phyloP scores from a whole-genome alignment of 2,329 filamentous ascomycete species.

The Cladophialophora immunda region DNA sequence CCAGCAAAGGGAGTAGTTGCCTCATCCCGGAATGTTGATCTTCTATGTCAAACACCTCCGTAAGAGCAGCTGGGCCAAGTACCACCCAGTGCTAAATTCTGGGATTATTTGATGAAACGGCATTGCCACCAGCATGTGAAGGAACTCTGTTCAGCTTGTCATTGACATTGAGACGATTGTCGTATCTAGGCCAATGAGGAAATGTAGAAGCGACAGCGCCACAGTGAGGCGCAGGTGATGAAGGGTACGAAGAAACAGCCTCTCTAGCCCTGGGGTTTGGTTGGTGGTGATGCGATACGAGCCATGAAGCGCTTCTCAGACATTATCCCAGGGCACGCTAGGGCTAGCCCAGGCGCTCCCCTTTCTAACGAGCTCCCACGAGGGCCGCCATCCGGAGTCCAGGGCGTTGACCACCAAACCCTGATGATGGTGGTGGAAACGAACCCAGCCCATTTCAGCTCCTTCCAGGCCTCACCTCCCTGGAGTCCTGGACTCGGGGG shows the following conservation, averaged over 20 bases:
- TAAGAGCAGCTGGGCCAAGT: not conserved
- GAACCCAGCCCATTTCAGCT: slow-evolving; percentile 20
- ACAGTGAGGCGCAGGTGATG: slow-evolving; percentile 27
- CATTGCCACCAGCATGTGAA: slow-evolving; percentile 8
- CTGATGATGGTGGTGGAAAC: slow-evolving; percentile 14
- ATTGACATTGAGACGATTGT: not conserved
- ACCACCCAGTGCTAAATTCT: not conserved
- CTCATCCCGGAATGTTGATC: not conserved
- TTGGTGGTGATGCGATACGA: slow-evolving; percentile 18
- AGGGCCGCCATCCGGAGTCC: slow-evolving; percentile 10
- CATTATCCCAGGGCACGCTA: not conserved
- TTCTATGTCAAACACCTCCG: not conserved
- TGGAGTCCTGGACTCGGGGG: not conserved
- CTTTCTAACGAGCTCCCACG: slow-evolving; percentile 14
- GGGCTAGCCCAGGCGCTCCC: not conserved
- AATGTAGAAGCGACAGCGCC: slow-evolving; percentile 9
- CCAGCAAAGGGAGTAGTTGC: not conserved
- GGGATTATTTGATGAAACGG: slow-evolving; percentile 1
- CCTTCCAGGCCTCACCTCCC: slow-evolving; percentile 6
- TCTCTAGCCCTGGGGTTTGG: not conserved
- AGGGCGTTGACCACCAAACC: not conserved
- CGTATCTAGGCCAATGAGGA: not conserved
- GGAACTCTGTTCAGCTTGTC: not conserved
- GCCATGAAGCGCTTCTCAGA: slow-evolving; percentile 3
- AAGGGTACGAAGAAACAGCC: not conserved